Evolutionary conservation across 2,329 filamentous ascomycete species (phyloP), one percentile per base, ranked within the genome.

Genomic region (Fusarium secorum): DNA sequence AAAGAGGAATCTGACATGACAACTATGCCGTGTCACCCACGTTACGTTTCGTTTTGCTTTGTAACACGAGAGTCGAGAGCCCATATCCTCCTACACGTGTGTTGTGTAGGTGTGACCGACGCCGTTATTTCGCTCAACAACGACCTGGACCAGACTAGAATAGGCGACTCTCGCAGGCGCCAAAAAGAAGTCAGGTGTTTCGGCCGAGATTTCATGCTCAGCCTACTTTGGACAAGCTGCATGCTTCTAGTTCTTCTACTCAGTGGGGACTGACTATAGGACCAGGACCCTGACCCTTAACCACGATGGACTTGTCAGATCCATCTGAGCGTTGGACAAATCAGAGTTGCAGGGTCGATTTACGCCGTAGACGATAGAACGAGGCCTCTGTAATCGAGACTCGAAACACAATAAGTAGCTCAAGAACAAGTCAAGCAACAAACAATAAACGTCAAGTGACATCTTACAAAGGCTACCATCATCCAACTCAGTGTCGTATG

Each of bases 201-300:
- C 68, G 69, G 68, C 69, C 69, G 69, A 72, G 64, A 72, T 72
- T 71, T 62, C 62, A 45, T 46, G 55, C 60, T 72, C 55, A 68
- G 52, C 39, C 68, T 45, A 38, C 52, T 70, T 72, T 71, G 38
- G 69, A 70, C 69, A 70, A 63, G 69, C 69, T 49, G 69, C 69
- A 71, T 64, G 46, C 46, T 62, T 61, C 54, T 66, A 56, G 36
- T 63, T 62, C 58, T 64, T 45, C 60, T 35, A 65, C 33, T 41
- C 46, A 49, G 64, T 67, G 63, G 64, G 33, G 42, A 54, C 42
- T 54, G 32, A 52, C 48, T 46, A 56, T 36, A 48, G 55, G 41
- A 61, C 63, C 41, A 39, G 42, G 41, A 61, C 48, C 41, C 36
- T 60, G 49, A 46, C 39, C 63, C 55, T 58, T 57, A 48, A 32